A percentile compares a stretch with the other conserved stretches of the same genome.
Conservation (phyloP, 1,284 basidiomycete species). For the Xanthoconium separans region DNA sequence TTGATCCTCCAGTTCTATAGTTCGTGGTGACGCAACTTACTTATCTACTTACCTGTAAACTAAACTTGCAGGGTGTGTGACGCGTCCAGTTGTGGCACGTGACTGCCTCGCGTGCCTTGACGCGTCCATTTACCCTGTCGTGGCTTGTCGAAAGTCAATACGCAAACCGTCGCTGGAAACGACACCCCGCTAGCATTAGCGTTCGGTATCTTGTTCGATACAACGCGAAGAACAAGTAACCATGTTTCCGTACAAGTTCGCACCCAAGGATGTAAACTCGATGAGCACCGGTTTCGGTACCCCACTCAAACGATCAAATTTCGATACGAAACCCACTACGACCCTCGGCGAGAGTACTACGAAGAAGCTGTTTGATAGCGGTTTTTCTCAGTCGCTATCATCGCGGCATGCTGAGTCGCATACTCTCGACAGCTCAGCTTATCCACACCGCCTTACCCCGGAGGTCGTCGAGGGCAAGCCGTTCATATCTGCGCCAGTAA, state of each 20-base stretch:
- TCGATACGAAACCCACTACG: constrained; percentile 8
- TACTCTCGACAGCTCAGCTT: constrained; percentile 6
- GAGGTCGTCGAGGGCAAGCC: constrained; percentile 8
- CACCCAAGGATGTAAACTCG: constrained; percentile 7
- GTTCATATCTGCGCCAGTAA: constrained; percentile 7
- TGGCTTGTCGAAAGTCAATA: neutral
- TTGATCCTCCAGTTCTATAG: too few relatives aligned
- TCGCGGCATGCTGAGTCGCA: constrained; percentile 14
- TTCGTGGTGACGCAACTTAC: too few relatives aligned
- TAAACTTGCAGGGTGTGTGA: too few relatives aligned
- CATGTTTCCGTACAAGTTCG: constrained; percentile 25
- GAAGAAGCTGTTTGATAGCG: constrained; percentile 8
- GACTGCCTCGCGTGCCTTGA: constrained; percentile 18
- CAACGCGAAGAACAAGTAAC: neutral
- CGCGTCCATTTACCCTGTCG: constrained; percentile 9
- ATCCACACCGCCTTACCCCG: neutral
- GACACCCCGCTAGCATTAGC: neutral
- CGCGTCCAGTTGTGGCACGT: neutral
- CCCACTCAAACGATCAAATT: constrained; percentile 8
- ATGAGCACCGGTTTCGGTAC: neutral
- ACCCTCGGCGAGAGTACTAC: constrained; percentile 6
- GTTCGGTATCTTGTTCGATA: neutral
- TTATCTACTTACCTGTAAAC: too few relatives aligned
- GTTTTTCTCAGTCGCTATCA: constrained; percentile 11
- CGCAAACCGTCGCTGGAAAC: neutral